Base-by-base conservation (phyloP, 371 early-diverging fungal species). In the Dichotomocladium elegans region DNA sequence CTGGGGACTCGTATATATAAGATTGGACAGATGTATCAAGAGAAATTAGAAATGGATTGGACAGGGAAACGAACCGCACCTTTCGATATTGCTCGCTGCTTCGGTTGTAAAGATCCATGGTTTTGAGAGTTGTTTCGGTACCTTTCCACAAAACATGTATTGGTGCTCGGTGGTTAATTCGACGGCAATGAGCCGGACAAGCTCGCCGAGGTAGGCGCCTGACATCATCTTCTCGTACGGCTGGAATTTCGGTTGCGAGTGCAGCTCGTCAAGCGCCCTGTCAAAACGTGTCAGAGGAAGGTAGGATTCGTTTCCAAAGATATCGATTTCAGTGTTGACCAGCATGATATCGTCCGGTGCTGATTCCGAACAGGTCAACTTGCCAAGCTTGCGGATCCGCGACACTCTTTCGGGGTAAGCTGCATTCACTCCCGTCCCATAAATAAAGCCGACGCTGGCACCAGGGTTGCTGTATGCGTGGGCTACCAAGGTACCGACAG, bases 391-490 rank as follows among this genome's bases (percentile, higher is more conserved):
- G 48, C 14, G 25, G 19, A 66, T 55, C 11, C 47, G 48, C 6
- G 40, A 27, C 40, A 55, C 29, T 46, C 63, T 57, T 47, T 63
- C 68, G 37, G 51, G 55, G 45, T 68, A 63, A 1, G 63, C 91
- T 22, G 92, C 93, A 67, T 96, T 96, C 47, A 90, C 86, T 34
- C 96, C 96, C 8, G 96, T 95, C 53, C 93, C 95, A 40, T 91
- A 79, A 60, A 96, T 92, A 40, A 42, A 92, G 84, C 29, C 90
- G 88, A 51, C 92, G 70, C 63, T 79, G 72, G 48, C 90, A 87
- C 46, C 80, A 78, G 17, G 90, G 88, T 49, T 83, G 72, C 41
- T 64, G 75, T 91, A 93, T 5, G 90, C 90, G 53, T 92, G 86
- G 28, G 93, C 85, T 47, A 92, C 80, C 37, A 93, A 72, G 1